Conservation (phyloP, 2,329 filamentous ascomycete genomes). For the Diaporthe sp. region DNA sequence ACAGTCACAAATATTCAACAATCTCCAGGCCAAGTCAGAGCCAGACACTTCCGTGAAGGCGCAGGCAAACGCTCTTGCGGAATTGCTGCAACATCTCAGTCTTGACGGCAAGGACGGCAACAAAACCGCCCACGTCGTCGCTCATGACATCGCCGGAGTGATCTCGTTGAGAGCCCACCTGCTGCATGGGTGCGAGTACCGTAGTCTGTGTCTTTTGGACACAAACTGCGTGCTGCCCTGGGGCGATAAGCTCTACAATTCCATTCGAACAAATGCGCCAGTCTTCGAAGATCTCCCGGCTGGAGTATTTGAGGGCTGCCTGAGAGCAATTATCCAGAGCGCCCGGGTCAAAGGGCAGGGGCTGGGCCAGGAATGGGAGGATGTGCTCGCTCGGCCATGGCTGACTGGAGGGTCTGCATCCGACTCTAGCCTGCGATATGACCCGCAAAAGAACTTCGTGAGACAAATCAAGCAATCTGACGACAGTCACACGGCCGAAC, state of each 20-base stretch:
- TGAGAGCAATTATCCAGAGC: constrained; percentile 15
- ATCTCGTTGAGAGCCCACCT: not conserved
- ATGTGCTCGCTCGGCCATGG: not conserved
- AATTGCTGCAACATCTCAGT: not conserved
- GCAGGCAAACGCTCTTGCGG: not conserved
- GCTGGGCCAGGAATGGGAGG: not conserved
- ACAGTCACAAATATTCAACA: constrained; percentile 1
- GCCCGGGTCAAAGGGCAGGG: not conserved
- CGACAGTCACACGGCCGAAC: not conserved
- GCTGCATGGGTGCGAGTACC: constrained; percentile 8
- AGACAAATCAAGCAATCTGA: constrained; percentile 4
- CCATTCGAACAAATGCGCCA: not conserved
- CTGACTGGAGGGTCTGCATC: not conserved
- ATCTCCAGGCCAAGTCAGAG: not conserved
- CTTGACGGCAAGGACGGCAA: not conserved
- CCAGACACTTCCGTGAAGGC: constrained; percentile 16
- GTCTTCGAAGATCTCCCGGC: not conserved
- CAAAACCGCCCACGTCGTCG: not conserved
- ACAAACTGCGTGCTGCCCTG: constrained; percentile 13
- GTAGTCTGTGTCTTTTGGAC: constrained; percentile 6
- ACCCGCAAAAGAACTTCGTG: constrained; percentile 8
- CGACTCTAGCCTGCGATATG: not conserved
- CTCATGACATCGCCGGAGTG: constrained; percentile 10
- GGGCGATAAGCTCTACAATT: constrained; percentile 11
- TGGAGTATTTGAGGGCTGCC: not conserved